A percentile compares a stretch with the other conserved stretches of the same genome.
These are phyloP conservation scores for Plasmopara muralis DNA, from an alignment of 352 stramenopile species.

Conservation along the genomic window DNA sequence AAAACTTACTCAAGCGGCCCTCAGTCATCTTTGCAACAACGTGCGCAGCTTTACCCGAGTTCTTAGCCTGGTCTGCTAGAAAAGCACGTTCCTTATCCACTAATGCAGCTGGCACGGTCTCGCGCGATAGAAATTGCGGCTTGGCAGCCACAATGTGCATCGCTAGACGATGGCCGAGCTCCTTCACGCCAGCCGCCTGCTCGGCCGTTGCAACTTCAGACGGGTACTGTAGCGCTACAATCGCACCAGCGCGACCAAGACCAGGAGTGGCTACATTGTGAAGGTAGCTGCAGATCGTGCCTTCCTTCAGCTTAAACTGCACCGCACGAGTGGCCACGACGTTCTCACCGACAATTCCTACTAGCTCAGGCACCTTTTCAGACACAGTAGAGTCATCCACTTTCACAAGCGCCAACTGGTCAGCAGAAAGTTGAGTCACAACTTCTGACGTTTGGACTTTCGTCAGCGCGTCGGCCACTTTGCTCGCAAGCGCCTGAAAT, in stretches of 20 bases:
- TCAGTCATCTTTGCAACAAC: constrained; percentile 94
- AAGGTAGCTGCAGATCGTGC: constrained; percentile 80
- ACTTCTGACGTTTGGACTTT: constrained; percentile 13
- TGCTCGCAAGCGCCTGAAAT: constrained; percentile 74
- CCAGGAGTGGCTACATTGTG: constrained; percentile 70
- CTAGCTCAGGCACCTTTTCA: constrained; percentile 66
- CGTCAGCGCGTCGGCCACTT: constrained; percentile 42
- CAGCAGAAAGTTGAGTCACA: constrained; percentile 30
- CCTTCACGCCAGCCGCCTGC: constrained; percentile 50
- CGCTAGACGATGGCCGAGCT: constrained; percentile 88
- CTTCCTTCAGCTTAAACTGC: constrained; percentile 58
- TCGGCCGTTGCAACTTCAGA: constrained; percentile 37
- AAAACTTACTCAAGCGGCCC: constrained; percentile 91
- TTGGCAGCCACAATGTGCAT: constrained; percentile 95
- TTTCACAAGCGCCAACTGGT: constrained; percentile 38
- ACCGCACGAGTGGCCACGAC: constrained; percentile 68
- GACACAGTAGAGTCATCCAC: constrained; percentile 58
- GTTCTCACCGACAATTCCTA: constrained; percentile 86
- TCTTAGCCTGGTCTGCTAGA: constrained; percentile 84
- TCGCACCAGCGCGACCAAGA: constrained; percentile 73
- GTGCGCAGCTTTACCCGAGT: constrained; percentile 83
- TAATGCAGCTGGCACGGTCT: constrained; percentile 74
- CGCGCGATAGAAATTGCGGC: constrained; percentile 86
- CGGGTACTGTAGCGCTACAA: constrained; percentile 87
- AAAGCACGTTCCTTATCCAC: constrained; percentile 90